Evolutionary conservation across 2,329 filamentous ascomycete genomes (phyloP).

Genomic region (Claviceps spartinae): DNA sequence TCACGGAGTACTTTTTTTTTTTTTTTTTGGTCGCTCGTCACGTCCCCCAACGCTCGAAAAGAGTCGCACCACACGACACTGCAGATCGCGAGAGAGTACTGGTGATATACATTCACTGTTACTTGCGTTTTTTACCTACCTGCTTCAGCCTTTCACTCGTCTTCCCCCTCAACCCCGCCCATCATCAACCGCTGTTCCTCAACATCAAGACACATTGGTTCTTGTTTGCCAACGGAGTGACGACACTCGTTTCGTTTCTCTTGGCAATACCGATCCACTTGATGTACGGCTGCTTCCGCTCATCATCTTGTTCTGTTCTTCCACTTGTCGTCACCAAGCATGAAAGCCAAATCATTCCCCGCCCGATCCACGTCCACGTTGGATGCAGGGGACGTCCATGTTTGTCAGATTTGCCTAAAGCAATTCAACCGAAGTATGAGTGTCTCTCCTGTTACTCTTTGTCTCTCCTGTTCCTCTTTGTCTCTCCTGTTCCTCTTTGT

Average conservation of each 20-base stretch:
- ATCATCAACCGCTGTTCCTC: neutral
- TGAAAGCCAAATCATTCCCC: constrained; percentile 3
- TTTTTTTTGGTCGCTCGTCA: neutral
- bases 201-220: neutral
- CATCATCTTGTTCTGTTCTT: neutral
- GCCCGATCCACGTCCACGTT: constrained; percentile 3
- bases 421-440: constrained; percentile 6
- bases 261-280: neutral
- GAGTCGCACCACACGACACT: neutral
- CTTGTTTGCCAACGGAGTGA: neutral
- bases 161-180: neutral
- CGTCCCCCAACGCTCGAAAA: neutral
- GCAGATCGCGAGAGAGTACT: neutral
- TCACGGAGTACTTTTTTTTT: neutral
- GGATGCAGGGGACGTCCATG: constrained; percentile 4
- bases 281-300: neutral
- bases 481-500: neutral
- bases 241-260: neutral
- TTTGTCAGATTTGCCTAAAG: constrained; percentile 7
- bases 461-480: neutral
- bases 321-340: neutral
- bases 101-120: neutral
- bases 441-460: neutral
- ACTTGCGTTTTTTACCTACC: neutral
- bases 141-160: neutral